Conservation (phyloP, 139 green algal genomes). For the Ulvella scutata region DNA sequence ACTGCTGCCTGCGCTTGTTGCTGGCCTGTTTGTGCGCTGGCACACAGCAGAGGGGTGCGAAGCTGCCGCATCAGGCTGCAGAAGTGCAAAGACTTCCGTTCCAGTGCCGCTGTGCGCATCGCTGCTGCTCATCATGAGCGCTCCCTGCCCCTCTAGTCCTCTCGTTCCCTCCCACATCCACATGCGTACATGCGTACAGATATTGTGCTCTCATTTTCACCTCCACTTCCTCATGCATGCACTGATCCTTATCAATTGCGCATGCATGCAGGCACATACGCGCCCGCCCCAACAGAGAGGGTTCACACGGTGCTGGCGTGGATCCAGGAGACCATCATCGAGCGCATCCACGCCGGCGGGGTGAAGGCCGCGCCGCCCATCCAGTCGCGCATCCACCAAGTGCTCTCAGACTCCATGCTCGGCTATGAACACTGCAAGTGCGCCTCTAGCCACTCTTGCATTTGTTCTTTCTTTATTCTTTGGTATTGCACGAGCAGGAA, state of each 20-base stretch:
- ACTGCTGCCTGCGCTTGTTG: too few species aligned
- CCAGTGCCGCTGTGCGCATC: neutral
- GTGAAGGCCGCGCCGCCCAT: neutral
- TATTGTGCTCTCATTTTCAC: too few species aligned
- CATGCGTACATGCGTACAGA: too few species aligned
- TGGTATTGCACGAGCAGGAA: too few species aligned
- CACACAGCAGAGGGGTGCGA: too few species aligned
- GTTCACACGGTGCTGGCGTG: neutral
- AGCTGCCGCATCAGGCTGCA: too few species aligned
- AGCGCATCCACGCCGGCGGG: slow-evolving; percentile 2
- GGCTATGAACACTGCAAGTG: slow-evolving; percentile 9
- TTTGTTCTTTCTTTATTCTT: too few species aligned
- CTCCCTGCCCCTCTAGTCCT: too few species aligned
- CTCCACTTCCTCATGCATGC: too few species aligned
- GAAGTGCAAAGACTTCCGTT: neutral
- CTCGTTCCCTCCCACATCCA: too few species aligned
- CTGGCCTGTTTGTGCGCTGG: too few species aligned
- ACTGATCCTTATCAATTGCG: neutral
- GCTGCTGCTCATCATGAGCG: too few species aligned
- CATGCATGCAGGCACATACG: slow-evolving; percentile 6
- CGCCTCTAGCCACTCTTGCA: neutral
- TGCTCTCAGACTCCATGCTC: slow-evolving; percentile 12
- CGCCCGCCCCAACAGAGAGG: neutral
- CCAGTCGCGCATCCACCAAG: slow-evolving; percentile 6
- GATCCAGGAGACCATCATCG: slow-evolving; percentile 4